Evolutionary conservation across 2,329 filamentous ascomycete genomes (phyloP), one percentile per base, ranked within the genome.

Genomic region (Ophiostoma sp.): DNA sequence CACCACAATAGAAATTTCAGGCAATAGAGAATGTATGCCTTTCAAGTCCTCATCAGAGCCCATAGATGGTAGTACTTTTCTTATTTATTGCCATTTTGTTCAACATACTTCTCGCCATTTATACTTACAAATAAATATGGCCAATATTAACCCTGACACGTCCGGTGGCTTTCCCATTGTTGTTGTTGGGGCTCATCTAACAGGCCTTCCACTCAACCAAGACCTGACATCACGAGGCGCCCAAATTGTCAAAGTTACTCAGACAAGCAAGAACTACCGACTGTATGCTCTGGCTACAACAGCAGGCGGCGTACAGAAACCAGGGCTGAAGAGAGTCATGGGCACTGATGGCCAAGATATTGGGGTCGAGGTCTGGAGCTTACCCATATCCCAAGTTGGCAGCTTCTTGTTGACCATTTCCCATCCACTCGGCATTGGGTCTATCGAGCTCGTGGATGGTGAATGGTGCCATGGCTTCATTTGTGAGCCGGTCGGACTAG

Each of bases 401-500:
- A 78, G 77, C 70, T 82, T 83, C 25, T 8, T 71, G 19, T 45
- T 72, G 5, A 82, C 81, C 0, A 78, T 83, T 2, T 76, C 80
- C 5, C 76, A 78, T 4, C 82, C 82, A 2, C 78, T 83, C 0
- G 79, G 78, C 5, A 79, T 83, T 7, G 82, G 82, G 1, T 80
- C 79, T 0, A 70, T 83, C 15, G 80, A 83, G 75, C 77, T 83
- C 0, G 50, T 68, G 0, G 78, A 82, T 52, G 79, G 79, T 1
- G 75, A 76, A 6, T 83, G 81, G 82, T 77, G 80, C 5, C 78
- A 73, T 17, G 81, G 82, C 0, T 82, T 83, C 59, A 77, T 83
- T 1, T 83, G 82, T 52, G 82, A 83, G 73, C 81, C 80, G 1
- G 71, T 77, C 3, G 81, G 81, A 0, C 72, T 82, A 1, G 50